Base-by-base conservation (phyloP, 2,329 filamentous ascomycete species). In the Alternaria alternata region DNA sequence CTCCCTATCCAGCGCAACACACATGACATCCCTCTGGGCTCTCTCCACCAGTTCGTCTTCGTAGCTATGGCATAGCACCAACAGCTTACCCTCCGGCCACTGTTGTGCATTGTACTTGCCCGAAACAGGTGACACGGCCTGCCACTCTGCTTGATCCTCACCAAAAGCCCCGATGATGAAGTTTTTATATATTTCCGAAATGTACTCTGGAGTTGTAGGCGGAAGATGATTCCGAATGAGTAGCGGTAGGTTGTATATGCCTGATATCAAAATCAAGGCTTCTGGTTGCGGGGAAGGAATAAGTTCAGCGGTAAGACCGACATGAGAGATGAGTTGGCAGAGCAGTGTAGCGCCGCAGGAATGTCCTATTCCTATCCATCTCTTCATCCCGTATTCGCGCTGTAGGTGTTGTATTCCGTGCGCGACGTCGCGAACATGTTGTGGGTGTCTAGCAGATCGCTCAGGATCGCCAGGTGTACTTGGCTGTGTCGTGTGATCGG, bases 91-190 rank as follows among this genome's bases (percentile, higher is more conserved):
- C 26, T 77, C 72, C 7, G 63, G 62, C 81, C 82, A 85, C 22
- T 63, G 75, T 43, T 76, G 71, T 26, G 69, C 22, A 9, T 43
- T 74, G 70, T 83, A 88, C 52, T 78, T 79, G 6, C 71, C 67
- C 51, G 72, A 75, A 12, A 82, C 81, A 0, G 90, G 89, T 58
- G 88, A 88, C 2, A 81, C 86, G 1, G 26, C 22, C 11, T 49
- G 57, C 36, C 70, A 74, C 22, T 38, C 61, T 0, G 30, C 63
- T 54, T 36, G 28, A 64, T 69, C 59, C 74, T 72, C 57, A 0
- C 90, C 89, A 75, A 92, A 92, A 1, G 89, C 89, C 6, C 80
- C 82, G 3, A 76, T 69, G 20, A 90, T 80, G 62, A 93, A 88
- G 4, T 81, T 81, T 6, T 78, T 72, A 72, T 92, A 93, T 36